Base-by-base conservation (phyloP, 257 asterid species). In the Gentiana dahurica region DNA sequence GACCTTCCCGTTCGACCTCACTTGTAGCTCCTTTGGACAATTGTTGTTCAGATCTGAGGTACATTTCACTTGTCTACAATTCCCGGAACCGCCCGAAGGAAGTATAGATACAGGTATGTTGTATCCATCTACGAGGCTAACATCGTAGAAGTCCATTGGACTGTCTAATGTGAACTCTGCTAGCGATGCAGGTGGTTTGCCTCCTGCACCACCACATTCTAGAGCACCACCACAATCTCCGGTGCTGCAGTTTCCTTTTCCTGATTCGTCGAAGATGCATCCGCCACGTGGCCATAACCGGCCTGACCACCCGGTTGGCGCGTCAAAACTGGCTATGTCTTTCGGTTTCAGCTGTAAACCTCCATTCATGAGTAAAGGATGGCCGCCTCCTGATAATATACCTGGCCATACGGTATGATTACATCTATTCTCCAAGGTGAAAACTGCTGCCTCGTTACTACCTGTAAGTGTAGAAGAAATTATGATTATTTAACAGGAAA, bases 291-390 rank as follows among this genome's bases (percentile, higher is more conserved):
- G 71, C 96, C 95, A 88, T 65, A 88, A 65, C 4, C 86, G 93
- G 65, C 96, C 96, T 2, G 96, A 82, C 96, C 89, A 87, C 32
- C 80, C 93, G 1, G 61, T 2, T 12, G 93, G 93, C 4, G 82
- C 80, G 2, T 32, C 4, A 12, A 87, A 24, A 9, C 11, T 24
- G 51, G 61, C 24, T 1, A 2, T 37, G 10, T 62, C 58, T 8
- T 58, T 36, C 0, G 81, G 79, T 0, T 34, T 6, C 62, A 87
- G 76, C 62, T 59, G 55, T 2, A 84, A 43, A 34, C 93, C 87
- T 12, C 87, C 83, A 24, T 70, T 67, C 41, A 34, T 41, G n/a
- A 87, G 81, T 4, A 33, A 51, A 8, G 89, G 82, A 5, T 65
- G 75, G 9, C 87, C 89, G 0, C 60, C 51, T 36, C 77, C 79